Evolutionary conservation across 768 basidiomycete genomes (phyloP), one percentile per base, ranked within the genome.

Genomic region (Clathrus columnatus): DNA sequence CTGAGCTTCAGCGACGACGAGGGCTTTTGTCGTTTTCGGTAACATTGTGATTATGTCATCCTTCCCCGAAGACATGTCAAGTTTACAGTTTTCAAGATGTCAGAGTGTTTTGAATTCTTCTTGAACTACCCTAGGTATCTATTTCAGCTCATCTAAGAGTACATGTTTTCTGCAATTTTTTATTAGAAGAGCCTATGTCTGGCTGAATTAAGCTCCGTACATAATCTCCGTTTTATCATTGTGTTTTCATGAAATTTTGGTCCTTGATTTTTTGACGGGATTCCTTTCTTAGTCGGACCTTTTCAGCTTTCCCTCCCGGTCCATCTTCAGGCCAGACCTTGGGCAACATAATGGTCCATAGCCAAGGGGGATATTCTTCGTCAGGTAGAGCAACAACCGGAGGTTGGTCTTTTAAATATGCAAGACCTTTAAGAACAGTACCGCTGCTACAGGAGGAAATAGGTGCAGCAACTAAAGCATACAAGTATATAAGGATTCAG

Each of bases 341-440:
- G 4, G 83, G 77, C 57, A 82, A 68, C 18, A 89, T 70, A 36
- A 91, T 64, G 14, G 76, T 83, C 93, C 93, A 96, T 41, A 96
- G 67, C 93, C 93, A 96, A 6, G 79, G 67, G 2, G 93, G 93
- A 67, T 96, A 95, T 61, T 84, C 82, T 44, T 87, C 84, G 67
- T 96, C 93, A 0, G 86, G 73, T 10, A 77, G 69, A 1, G 93
- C 88, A 21, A 89, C 67, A 0, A 94, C 81, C 5, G 88, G 83
- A 0, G 79, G 71, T 64, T 93, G 87, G 51, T 80, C 84, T 68
- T 95, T 95, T 51, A 91, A 74, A 63, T 89, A 91, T 62, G 87
- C 84, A 5, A 88, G 64, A 2, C 91, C 92, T n/a, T 73, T 73
- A n/a, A 96, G 67, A 4, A 87, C 72, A 7, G 90, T 92, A 56